A percentile compares a stretch with the other conserved stretches of the same genome.
Evolutionary conservation across 331 rosid genomes (phyloP).

Genomic region (Rhamnella rubrinervis): DNA sequence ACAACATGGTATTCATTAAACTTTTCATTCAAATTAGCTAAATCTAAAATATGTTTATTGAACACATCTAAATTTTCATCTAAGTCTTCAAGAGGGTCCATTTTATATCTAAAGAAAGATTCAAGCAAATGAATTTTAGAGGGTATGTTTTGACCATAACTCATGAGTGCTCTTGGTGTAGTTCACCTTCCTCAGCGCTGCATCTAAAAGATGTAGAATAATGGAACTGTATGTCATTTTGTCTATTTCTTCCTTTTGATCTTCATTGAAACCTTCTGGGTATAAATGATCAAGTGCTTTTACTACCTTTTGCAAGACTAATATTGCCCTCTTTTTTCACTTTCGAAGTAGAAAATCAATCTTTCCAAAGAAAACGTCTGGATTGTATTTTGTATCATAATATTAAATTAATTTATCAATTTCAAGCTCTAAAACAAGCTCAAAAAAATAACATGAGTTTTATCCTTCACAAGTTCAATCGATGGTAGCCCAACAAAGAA

Average conservation of each 20-base stretch:
- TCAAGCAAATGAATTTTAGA: too few species aligned
- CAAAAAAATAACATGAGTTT: too few species aligned
- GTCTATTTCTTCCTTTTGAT: too few species aligned
- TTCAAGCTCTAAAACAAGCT: too few species aligned
- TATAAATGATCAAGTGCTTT: too few species aligned
- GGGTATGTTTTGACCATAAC: neutral
- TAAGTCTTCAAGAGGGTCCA: neutral
- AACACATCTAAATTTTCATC: neutral
- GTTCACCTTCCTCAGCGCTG: neutral
- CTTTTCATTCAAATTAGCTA: neutral
- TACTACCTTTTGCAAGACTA: neutral
- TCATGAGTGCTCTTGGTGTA: too few species aligned
- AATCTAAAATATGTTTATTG: neutral
- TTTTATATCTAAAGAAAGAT: neutral
- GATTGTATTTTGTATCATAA: neutral
- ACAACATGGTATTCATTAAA: neutral
- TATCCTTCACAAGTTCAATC: too few species aligned
- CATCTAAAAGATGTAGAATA: neutral
- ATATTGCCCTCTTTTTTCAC: neutral
- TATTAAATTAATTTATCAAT: too few species aligned
- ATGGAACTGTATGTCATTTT: too few species aligned
- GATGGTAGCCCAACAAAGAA: too few species aligned
- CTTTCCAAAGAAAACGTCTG: too few species aligned
- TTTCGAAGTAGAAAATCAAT: neutral
- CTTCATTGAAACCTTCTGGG: neutral